Base-by-base conservation (phyloP, 2,329 filamentous ascomycete genomes). In the Fusarium torreyae region DNA sequence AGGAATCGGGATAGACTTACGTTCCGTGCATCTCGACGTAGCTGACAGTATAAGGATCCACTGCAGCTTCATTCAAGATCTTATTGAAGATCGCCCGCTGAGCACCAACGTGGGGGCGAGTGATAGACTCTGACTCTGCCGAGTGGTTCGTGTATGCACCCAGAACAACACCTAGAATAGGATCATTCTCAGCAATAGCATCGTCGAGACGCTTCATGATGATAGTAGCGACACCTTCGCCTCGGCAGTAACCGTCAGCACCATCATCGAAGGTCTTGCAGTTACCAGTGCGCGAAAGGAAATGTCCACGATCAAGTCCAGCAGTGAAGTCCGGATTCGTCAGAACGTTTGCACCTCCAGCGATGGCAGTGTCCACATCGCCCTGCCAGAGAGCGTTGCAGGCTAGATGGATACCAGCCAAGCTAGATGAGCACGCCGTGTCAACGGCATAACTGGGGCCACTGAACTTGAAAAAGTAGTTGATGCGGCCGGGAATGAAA, bases 11-110 rank as follows among this genome's bases (percentile, higher is more conserved):
- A 11, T 13, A n/a, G 13, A 57, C 63, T 67, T 20, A 58, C 64
- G 66, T 68, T 40, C 94, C 94, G 77, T 97, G 94, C 89, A 97
- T 94, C 79, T 97, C 94, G 4, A 97, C 91, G 72, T 96, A 97
- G 77, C 89, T 89, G 28, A 97, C 87, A 57, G 93, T 90, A 52
- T 89, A 86, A 2, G 93, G 91, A 74, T 95, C 90, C 17, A 96
- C 86, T 58, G 90, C 91, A 24, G 92, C 90, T 42, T 92, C 88
- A 34, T 90, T 87, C 2, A 96, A 84, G 28, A 97, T 83, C 48
- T 85, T 84, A 64, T 85, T 85, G 74, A 89, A 92, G 5, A 92
- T 79, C 61, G 83, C 83, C 36, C 87, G 83, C 70, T 94, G 92
- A 0, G 87, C 85, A 28, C 84, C 87, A 5, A 84, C 87, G 66